A percentile compares a stretch with the other conserved stretches of the same genome.
phyloP scores from a whole-genome alignment of 2,329 filamentous ascomycete species.

The Alternaria postmessia region DNA sequence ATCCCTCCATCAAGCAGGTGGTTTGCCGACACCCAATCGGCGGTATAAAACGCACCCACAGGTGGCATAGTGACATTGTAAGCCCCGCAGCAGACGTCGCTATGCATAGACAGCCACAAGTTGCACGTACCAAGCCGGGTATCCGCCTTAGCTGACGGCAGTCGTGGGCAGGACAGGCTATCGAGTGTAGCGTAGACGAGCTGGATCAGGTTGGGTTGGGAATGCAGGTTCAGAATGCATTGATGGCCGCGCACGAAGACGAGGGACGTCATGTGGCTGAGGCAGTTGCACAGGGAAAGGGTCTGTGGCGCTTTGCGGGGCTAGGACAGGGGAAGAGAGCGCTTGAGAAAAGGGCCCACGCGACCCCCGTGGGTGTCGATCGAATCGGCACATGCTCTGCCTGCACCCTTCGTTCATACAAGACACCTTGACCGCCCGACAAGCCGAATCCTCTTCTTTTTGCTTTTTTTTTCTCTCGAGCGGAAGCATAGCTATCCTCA shows the following conservation, averaged over 20 bases:
- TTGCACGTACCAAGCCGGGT: conserved; percentile 12
- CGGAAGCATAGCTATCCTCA: not conserved
- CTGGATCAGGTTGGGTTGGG: not conserved
- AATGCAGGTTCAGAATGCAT: not conserved
- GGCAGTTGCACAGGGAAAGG: conserved; percentile 17
- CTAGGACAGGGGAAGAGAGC: conserved; percentile 18
- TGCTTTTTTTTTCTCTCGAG: not conserved
- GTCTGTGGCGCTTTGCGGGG: conserved; percentile 25
- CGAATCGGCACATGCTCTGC: conserved; percentile 5
- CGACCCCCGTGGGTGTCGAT: conserved; percentile 20
- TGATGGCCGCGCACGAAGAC: not conserved
- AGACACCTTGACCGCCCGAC: not conserved
- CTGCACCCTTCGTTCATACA: not conserved
- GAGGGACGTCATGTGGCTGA: conserved; percentile 21
- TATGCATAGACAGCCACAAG: conserved; percentile 15
- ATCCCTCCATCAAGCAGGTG: conserved; percentile 11
- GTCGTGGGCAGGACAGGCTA: not conserved
- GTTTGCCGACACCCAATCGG: conserved; percentile 17
- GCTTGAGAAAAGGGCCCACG: conserved; percentile 20
- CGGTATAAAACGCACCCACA: not conserved
- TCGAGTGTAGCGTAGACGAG: not conserved
- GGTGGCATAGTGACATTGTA: not conserved
- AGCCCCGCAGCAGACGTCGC: conserved; percentile 22
- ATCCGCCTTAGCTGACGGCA: conserved; percentile 10
- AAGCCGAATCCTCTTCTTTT: not conserved